Base-by-base conservation (phyloP, 2,329 filamentous ascomycete genomes). In the Acephala macrosclerotiorum region DNA sequence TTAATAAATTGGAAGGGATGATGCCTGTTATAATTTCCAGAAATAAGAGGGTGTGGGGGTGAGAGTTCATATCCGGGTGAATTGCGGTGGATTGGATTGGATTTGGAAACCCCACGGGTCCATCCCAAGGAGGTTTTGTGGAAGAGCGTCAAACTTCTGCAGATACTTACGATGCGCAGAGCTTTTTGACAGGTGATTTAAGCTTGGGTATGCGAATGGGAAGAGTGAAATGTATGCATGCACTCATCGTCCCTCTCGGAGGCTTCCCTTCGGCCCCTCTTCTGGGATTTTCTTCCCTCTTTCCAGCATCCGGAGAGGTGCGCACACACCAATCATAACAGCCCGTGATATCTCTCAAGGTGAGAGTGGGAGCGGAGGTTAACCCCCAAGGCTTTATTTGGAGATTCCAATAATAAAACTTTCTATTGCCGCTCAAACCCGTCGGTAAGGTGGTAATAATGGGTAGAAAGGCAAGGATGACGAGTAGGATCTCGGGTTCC, bases 91-190 rank as follows among this genome's bases (percentile, higher is more conserved):
- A 12, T 14, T 25, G 5, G n/a, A n/a, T n/a, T n/a, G n/a, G n/a
- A n/a, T n/a, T n/a, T n/a, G n/a, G n/a, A n/a, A 22, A 55, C 51
- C 51, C 51, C 51, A 55, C 51, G 51, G 51, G 51, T 55, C 33
- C 51, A 14, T 55, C 3, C 26, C n/a, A n/a, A n/a, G n/a, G n/a
- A n/a, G n/a, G n/a, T n/a, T n/a, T n/a, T n/a, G n/a, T n/a, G n/a
- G n/a, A n/a, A n/a, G n/a, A n/a, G n/a, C n/a, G n/a, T n/a, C n/a
- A n/a, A n/a, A n/a, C n/a, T n/a, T n/a, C n/a, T n/a, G n/a, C n/a
- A n/a, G n/a, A n/a, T n/a, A n/a, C n/a, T n/a, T n/a, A n/a, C n/a
- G n/a, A n/a, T n/a, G n/a, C n/a, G n/a, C n/a, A n/a, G n/a, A n/a
- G n/a, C n/a, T n/a, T n/a, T n/a, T n/a, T n/a, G n/a, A n/a, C n/a